phyloP scores from a whole-genome alignment of 352 stramenopile species.

The Globisporangium nodosum region DNA sequence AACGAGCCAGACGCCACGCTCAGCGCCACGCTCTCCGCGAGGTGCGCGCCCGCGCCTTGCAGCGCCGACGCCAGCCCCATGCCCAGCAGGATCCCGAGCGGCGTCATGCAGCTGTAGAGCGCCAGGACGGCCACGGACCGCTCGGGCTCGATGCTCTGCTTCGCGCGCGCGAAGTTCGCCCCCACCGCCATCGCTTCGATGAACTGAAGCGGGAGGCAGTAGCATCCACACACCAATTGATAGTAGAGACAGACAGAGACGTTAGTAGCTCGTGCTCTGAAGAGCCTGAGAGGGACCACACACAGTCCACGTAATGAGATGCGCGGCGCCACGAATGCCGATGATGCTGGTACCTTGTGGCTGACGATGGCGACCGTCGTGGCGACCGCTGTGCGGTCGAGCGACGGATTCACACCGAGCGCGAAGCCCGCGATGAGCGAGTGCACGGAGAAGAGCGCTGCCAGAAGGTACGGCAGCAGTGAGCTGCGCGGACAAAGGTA shows the following conservation, averaged over 20 bases:
- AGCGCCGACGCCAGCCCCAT: constrained; percentile 48
- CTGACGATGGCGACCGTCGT: constrained; percentile 63
- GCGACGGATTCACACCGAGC: constrained; percentile 46
- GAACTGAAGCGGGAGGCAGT: constrained; percentile 20
- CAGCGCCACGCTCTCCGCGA: constrained; percentile 45
- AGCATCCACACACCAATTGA: too few relatives aligned
- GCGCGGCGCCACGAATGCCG: too few relatives aligned
- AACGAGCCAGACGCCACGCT: constrained; percentile 55
- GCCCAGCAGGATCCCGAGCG: constrained; percentile 48
- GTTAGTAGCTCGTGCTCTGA: neutral
- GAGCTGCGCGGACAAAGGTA: constrained; percentile 7
- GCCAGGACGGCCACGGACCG: constrained; percentile 46
- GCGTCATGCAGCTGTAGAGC: constrained; percentile 67
- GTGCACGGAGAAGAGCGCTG: constrained; percentile 59
- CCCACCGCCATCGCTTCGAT: constrained; percentile 63
- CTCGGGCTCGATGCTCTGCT: constrained; percentile 36
- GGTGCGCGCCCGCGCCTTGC: constrained; percentile 31
- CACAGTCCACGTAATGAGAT: too few relatives aligned
- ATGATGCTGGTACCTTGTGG: constrained; percentile 1
- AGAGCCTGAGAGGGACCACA: too few relatives aligned
- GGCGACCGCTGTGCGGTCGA: constrained; percentile 44
- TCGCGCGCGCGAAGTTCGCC: constrained; percentile 56
- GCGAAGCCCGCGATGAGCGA: constrained; percentile 63
- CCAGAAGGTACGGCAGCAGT: constrained; percentile 54
- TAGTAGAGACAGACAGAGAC: neutral